These are phyloP conservation scores for Fulvia fulva DNA, from an alignment of 2,329 filamentous ascomycete species.

Conservation along the genomic window DNA sequence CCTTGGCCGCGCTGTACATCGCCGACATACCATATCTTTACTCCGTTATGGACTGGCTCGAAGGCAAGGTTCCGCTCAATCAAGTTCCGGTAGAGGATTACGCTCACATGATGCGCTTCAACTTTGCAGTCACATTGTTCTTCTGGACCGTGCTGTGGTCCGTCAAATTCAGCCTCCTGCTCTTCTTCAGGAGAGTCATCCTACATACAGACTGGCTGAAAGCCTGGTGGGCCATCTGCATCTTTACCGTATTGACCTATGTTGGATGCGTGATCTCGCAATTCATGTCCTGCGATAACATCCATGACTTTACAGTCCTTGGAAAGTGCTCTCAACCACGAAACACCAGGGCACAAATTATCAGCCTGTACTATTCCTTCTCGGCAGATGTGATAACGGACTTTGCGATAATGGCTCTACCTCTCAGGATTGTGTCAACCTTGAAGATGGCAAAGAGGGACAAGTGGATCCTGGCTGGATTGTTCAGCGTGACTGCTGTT, in stretches of 20 bases:
- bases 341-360: slow-evolving; percentile 4
- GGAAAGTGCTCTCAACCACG: not conserved
- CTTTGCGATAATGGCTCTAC: slow-evolving; percentile 9
- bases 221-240: slow-evolving; percentile 6
- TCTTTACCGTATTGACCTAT: slow-evolving; percentile 6
- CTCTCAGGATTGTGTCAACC: slow-evolving; percentile 5
- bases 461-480: slow-evolving; percentile 5
- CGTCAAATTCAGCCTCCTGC: slow-evolving; percentile 12
- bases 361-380: slow-evolving; percentile 11
- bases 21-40: slow-evolving; percentile 11
- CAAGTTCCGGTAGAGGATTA: not conserved
- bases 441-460: slow-evolving; percentile 6
- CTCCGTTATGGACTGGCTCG: slow-evolving; percentile 6
- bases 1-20: slow-evolving; percentile 7
- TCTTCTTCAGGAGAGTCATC: slow-evolving; percentile 12
- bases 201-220: slow-evolving; percentile 5
- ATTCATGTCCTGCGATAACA: slow-evolving; percentile 4
- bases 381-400: slow-evolving; percentile 10
- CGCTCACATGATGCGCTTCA: slow-evolving; percentile 9
- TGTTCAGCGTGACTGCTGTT: slow-evolving; percentile 8
- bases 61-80: not conserved
- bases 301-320: slow-evolving; percentile 3
- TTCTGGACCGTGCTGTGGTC: slow-evolving; percentile 11
- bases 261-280: slow-evolving; percentile 6
- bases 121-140: slow-evolving; percentile 8